Base-by-base conservation (phyloP, 2,329 filamentous ascomycete species). In the Diaporthe humulicola region DNA sequence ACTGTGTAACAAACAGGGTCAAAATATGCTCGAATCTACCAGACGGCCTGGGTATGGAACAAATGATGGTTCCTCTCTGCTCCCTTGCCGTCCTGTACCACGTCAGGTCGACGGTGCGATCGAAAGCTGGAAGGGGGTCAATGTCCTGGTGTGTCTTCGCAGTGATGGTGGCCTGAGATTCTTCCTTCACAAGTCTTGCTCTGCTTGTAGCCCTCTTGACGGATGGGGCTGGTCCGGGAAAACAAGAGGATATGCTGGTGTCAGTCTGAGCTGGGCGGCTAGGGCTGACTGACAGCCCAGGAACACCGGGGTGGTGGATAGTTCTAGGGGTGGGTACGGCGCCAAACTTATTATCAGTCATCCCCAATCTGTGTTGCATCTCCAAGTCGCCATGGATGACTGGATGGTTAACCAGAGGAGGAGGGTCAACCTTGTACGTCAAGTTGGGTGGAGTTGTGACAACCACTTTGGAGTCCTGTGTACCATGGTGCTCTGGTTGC, bases 91-190 rank as follows among this genome's bases (percentile, higher is more conserved):
- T 70, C 10, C 64, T 64, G 25, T 73, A 50, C 79, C 77, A 79
- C 7, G 74, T 42, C 12, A 79, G n/a, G 36, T 80, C 79, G 19
- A 78, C 75, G 2, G 73, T 76, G 17, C 79, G 78, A 67, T 80
- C 79, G 64, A 78, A 79, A 1, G 77, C 70, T 3, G 77, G 75
- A 45, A 54, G 40, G 64, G 84, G 82, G 54, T 81, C 83, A 7
- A 57, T 38, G 28, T 75, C 75, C 8, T n/a, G 56, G 25, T 28
- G 1, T 30, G 12, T 52, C 17, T 54, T 25, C 64, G 70, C 15
- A 25, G n/a, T 54, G 10, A 64, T 17, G 12, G 45, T 40, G 4
- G 33, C 36, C 33, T 45, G 42, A 0, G 57, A 42, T 25, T 72
- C n/a, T 8, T 42, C 57, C 25, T 64, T 64, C 33, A 61, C 33